Conservation (phyloP, 2,329 filamentous ascomycete species). For the Penicillium hesseltinei region DNA sequence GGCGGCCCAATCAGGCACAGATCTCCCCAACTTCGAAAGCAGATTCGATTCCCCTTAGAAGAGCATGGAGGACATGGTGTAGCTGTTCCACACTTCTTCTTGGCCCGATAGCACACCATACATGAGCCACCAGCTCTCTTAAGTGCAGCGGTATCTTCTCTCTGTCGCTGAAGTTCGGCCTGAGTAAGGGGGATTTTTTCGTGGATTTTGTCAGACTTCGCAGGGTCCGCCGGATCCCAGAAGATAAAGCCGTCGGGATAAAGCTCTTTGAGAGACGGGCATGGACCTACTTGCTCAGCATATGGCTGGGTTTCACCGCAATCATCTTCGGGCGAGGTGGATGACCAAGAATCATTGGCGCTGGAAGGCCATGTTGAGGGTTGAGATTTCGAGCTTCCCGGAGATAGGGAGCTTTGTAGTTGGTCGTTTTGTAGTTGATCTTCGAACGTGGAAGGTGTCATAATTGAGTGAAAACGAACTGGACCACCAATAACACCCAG, state of each 20-base stretch:
- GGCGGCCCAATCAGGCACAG: slow-evolving; percentile 15
- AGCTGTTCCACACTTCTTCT: slow-evolving; percentile 26
- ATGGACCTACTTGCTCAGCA: background rate
- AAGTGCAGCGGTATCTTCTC: slow-evolving; percentile 17
- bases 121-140: slow-evolving; percentile 30
- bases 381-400: background rate
- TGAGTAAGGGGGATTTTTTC: slow-evolving; percentile 11
- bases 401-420: background rate
- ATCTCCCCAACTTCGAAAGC: slow-evolving; percentile 22
- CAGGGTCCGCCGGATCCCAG: slow-evolving; percentile 18
- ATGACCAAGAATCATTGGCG: background rate
- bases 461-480: background rate
- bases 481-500: background rate
- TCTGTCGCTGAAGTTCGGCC: slow-evolving; percentile 17
- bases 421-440: background rate
- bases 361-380: background rate
- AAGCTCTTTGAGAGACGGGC: no score
- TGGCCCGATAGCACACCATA: slow-evolving; percentile 28
- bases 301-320: background rate
- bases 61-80: slow-evolving; percentile 24
- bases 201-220: background rate
- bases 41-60: slow-evolving; percentile 11
- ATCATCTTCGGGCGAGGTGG: background rate
- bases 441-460: background rate
- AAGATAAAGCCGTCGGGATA: slow-evolving; percentile 4